Conservation (phyloP, 73 alveolate genomes). For the Paramecium primaurelia region DNA sequence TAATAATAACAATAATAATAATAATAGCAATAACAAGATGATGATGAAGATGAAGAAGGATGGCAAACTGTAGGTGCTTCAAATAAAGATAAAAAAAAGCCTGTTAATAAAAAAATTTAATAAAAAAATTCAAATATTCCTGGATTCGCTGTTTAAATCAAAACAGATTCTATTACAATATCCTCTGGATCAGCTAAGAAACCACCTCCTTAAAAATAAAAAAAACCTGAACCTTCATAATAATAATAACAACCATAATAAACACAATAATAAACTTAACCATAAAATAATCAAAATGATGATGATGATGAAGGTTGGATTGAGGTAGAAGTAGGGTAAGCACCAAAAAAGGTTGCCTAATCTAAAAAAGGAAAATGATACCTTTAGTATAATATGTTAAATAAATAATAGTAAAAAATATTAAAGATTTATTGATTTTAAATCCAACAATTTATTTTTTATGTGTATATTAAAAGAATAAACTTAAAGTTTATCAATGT, state of each 20-base stretch:
- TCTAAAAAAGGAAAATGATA: constrained; percentile 8
- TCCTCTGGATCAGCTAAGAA: not conserved
- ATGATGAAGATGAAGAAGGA: not conserved
- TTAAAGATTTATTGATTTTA: not conserved
- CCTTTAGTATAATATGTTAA: not conserved
- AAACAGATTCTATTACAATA: not conserved
- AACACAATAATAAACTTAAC: not conserved
- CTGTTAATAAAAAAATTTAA: not conserved
- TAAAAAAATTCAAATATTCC: not conserved
- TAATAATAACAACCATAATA: not conserved
- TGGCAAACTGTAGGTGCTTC: not conserved
- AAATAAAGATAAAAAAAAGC: not conserved
- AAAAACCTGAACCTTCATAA: not conserved
- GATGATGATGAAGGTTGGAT: constrained; percentile 46
- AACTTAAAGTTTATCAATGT: not conserved
- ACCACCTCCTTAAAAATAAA: not conserved
- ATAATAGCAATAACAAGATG: not conserved
- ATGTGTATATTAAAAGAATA: not conserved
- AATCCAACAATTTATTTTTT: not conserved
- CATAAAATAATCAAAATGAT: not conserved
- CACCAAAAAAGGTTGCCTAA: not conserved
- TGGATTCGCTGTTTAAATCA: not conserved
- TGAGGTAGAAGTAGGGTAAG: not conserved
- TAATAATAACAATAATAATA: not conserved
- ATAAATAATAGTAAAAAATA: not conserved